Base-by-base conservation (phyloP, 1,284 basidiomycete species). In the Phaffia rhodozyma region DNA sequence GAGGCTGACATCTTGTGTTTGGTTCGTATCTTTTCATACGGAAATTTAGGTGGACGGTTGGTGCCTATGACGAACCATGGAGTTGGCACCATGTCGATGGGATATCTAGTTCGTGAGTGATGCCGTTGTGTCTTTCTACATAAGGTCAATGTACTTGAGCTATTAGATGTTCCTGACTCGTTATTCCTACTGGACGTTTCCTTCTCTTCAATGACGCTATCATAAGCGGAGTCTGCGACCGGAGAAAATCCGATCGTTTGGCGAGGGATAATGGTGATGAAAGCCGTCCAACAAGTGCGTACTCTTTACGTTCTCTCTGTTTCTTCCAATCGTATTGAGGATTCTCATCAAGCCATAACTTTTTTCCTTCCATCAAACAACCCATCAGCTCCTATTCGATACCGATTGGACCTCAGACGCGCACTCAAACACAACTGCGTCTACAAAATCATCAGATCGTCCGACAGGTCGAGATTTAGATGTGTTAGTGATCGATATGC, bases 191-290 rank as follows among this genome's bases (percentile, higher is more conserved):
- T 51, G 20, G 25, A 13, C 20, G 9, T 77, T 68, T 47, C 50
- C 61, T 59, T 48, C 64, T 63, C 23, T 29, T 34, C 18, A n/a
- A 55, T 38, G 27, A 2, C 18, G 51, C 48, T 47, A 23, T 49
- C 34, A 63, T 67, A 74, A n/a, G 75, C 75, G 5, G 72, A 74
- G 38, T 74, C 74, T 65, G 73, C 74, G n/a, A 78, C 58, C 51
- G 79, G 80, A 48, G 87, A 92, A 70, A 84, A 84, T 0, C 85
- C 91, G 0, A 82, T 97, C 23, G 91, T 94, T 29, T 98, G 94
- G 94, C 82, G 94, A 49, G 94, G 94, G 1, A 83, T 97, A 58
- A 97, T 98, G 94, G 96, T 98, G 1, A 93, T 96, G 78, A 98
- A 98, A 73, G 93, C 94, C 29, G 91, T 94, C 0, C 94, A 97